Percentiles rank a stretch among this genome's conserved stretches.
Evolutionary conservation across 495 filamentous ascomycete species (phyloP).

Genomic region (Daldinia vernicosa): DNA sequence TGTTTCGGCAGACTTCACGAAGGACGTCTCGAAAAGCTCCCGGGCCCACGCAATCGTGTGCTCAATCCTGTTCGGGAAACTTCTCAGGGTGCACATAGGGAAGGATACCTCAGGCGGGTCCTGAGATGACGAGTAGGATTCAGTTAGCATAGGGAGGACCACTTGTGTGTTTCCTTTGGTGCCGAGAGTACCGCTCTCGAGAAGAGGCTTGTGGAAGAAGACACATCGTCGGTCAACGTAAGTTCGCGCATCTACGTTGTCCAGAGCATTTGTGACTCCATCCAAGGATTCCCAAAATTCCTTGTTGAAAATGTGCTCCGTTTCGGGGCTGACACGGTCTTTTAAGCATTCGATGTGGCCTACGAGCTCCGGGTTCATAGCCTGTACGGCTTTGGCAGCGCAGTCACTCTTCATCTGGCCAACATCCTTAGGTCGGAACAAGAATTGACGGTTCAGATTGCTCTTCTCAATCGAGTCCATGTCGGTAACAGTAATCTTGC

Average conservation of each 20-base stretch:
- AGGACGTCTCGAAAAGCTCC: constrained; percentile 92
- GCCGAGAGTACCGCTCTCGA: constrained; percentile 96
- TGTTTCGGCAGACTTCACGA: constrained; percentile 91
- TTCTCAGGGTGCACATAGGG: constrained; percentile 97
- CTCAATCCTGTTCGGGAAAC: constrained; percentile 98
- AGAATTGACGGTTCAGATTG: constrained; percentile 97
- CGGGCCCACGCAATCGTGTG: constrained; percentile 99
- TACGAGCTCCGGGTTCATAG: constrained; percentile 92
- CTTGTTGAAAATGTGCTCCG: constrained; percentile 95
- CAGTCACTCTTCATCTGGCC: constrained; percentile 97
- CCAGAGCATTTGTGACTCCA: constrained; percentile 94
- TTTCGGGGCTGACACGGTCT: constrained; percentile 91
- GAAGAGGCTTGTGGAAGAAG: constrained; percentile 95
- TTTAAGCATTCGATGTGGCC: constrained; percentile 85
- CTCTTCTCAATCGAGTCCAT: constrained; percentile 99
- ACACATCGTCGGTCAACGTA: constrained; percentile 98
- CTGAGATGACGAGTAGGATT: constrained; percentile 98
- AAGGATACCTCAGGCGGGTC: constrained; percentile 98
- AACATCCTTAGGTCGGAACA: constrained; percentile 94
- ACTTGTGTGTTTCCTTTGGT: constrained; percentile 99
- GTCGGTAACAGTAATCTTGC: constrained; percentile 90
- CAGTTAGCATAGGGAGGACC: constrained; percentile 86
- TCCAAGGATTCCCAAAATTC: constrained; percentile 92
- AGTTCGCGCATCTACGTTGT: constrained; percentile 96
- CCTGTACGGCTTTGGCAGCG: constrained; percentile 84